phyloP scores from a whole-genome alignment of 106 monocot species.

The Dendrobium catenatum region DNA sequence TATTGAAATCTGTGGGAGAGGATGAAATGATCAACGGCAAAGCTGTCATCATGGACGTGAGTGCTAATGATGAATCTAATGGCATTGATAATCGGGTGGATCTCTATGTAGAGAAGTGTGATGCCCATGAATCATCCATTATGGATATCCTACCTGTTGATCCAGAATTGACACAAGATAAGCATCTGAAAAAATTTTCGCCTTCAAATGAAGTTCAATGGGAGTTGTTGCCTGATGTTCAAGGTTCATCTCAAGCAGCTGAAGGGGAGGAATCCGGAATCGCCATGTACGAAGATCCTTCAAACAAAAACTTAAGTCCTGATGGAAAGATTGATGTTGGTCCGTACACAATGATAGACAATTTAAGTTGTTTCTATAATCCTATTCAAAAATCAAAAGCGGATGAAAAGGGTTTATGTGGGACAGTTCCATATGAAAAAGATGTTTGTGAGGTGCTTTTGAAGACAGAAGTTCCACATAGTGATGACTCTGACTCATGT shows the following conservation, averaged over 20 bases:
- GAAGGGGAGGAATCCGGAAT: constrained; percentile 14
- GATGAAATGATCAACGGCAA: constrained; percentile 45
- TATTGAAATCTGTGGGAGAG: constrained; percentile 81
- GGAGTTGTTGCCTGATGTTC: neutral
- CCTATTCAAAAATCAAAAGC: constrained; percentile 4
- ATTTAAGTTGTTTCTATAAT: constrained; percentile 6
- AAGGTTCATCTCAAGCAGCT: constrained; percentile 5
- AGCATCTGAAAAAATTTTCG: constrained; percentile 14
- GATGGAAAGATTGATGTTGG: constrained; percentile 13
- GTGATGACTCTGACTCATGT: neutral
- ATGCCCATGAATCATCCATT: constrained; percentile 9
- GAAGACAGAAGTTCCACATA: neutral
- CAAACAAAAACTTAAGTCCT: constrained; percentile 9
- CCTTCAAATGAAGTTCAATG: constrained; percentile 11
- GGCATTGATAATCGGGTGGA: constrained; percentile 22
- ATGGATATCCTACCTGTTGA: constrained; percentile 9
- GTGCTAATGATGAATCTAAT: constrained; percentile 18
- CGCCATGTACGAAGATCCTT: constrained; percentile 9
- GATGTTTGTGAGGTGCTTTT: constrained; percentile 6
- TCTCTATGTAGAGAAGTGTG: constrained; percentile 13
- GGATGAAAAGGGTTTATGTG: neutral
- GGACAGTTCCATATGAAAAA: neutral
- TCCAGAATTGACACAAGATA: constrained; percentile 13
- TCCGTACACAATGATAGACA: constrained; percentile 6
- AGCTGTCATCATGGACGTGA: constrained; percentile 16